Evolutionary conservation across 352 stramenopile species (phyloP).

Genomic region (Plasmopara muralis): DNA sequence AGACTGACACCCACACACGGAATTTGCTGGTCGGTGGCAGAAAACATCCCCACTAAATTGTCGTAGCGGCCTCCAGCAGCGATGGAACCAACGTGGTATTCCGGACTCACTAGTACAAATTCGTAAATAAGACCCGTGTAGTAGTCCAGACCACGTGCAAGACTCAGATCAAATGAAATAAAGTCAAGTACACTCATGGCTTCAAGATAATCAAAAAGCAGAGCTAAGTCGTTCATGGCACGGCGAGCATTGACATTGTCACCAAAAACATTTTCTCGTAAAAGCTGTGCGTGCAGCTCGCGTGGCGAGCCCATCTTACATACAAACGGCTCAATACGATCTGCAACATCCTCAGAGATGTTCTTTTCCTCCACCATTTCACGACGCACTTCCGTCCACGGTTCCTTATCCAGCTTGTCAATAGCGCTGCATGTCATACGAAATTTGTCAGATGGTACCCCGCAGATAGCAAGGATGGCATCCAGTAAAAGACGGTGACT

Average conservation of each 20-base stretch:
- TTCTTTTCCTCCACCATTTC: conserved; percentile 99
- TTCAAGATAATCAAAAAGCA: conserved; percentile 97
- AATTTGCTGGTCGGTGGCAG: conserved; percentile 90
- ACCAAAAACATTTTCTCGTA: conserved; percentile 84
- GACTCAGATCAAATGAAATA: conserved; percentile 95
- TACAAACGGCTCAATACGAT: conserved; percentile 94
- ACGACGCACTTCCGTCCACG: conserved; percentile 82
- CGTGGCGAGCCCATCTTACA: conserved; percentile 83
- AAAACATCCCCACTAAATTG: conserved; percentile 98
- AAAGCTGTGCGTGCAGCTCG: conserved; percentile 74
- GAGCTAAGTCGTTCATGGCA: conserved; percentile 89
- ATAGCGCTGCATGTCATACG: conserved; percentile 97
- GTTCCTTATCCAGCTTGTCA: conserved; percentile 99
- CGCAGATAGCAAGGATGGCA: conserved; percentile 96
- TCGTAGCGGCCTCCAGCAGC: conserved; percentile 97
- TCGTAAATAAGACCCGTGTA: conserved; percentile 99
- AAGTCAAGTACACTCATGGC: conserved; percentile 93
- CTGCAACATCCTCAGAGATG: conserved; percentile 83
- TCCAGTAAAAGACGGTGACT: conserved; percentile 97
- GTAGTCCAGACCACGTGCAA: conserved; percentile 97
- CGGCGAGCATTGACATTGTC: conserved; percentile 76
- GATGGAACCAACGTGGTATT: conserved; percentile 95
- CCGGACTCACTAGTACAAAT: conserved; percentile 89
- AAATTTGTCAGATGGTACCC: conserved; percentile 95
- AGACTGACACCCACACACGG: conserved; percentile 98